A percentile compares a stretch with the other conserved stretches of the same genome.
phyloP scores from a whole-genome alignment of 305 asterid genomes.

The Rubia tinctorum region DNA sequence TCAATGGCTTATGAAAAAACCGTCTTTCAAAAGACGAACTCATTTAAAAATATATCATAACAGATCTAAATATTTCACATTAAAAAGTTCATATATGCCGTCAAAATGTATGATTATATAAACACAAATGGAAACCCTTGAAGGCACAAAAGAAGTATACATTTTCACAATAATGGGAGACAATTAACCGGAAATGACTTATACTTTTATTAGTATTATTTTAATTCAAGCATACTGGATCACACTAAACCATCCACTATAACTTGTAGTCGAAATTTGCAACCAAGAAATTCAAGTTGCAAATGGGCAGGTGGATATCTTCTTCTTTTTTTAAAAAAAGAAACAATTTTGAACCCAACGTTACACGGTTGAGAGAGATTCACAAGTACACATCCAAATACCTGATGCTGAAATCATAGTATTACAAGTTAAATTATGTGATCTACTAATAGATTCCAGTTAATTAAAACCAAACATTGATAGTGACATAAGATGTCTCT shows the following conservation, averaged over 20 bases:
- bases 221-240: neutral
- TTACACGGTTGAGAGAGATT: constrained; percentile 8
- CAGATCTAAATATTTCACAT: no score
- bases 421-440: neutral
- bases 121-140: no score
- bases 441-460: neutral
- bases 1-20: no score
- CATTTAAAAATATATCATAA: no score
- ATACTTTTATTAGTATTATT: neutral
- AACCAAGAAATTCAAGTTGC: neutral
- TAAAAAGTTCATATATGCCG: no score
- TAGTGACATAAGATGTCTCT: neutral
- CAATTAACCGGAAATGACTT: neutral
- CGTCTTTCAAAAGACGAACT: no score
- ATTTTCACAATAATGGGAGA: neutral
- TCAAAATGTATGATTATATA: no score
- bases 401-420: neutral
- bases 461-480: neutral
- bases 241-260: neutral
- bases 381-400: constrained; percentile 3
- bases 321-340: no score
- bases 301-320: no score
- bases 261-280: neutral
- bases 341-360: no score
- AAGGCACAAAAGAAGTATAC: no score